Percentiles rank a stretch among this genome's conserved stretches.
phyloP scores from a whole-genome alignment of 2,329 filamentous ascomycete species.

The Stromatinia cepivora region DNA sequence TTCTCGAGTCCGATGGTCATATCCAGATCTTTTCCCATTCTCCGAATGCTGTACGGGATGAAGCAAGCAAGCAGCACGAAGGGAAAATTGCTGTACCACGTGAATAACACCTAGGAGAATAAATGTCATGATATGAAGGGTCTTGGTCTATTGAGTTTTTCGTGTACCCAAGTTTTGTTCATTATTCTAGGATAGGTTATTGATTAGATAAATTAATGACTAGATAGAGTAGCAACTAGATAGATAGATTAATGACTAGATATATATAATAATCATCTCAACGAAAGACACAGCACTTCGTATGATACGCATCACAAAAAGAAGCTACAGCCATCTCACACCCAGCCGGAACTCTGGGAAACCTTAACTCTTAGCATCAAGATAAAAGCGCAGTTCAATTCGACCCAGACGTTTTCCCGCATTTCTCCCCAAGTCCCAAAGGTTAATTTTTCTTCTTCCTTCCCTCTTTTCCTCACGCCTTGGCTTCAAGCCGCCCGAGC shows the following conservation, averaged over 20 bases:
- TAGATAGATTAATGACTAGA: too few species aligned
- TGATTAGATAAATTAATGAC: neutral
- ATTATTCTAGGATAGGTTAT: neutral
- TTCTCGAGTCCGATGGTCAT: slow-evolving; percentile 20
- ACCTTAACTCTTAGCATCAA: slow-evolving; percentile 1
- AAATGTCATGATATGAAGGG: neutral
- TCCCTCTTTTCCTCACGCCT: neutral
- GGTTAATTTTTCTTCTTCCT: neutral
- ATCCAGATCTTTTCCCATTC: slow-evolving; percentile 3
- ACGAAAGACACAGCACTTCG: neutral
- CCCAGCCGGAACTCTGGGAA: slow-evolving; percentile 7
- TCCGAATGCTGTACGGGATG: slow-evolving; percentile 14
- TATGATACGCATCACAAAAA: neutral
- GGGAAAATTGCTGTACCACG: slow-evolving; percentile 5
- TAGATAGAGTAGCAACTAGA: too few species aligned
- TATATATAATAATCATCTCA: slow-evolving; percentile 3
- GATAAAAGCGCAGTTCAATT: neutral
- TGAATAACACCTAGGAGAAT: neutral
- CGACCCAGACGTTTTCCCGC: neutral
- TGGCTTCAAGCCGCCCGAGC: slow-evolving; percentile 3
- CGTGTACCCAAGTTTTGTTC: neutral
- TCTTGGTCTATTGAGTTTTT: slow-evolving; percentile 2
- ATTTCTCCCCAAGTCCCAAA: neutral
- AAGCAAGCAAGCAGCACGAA: slow-evolving; percentile 11
- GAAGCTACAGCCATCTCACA: slow-evolving; percentile 3